Evolutionary conservation across 768 basidiomycete species (phyloP), one percentile per base, ranked within the genome.

Genomic region (Tubosaeta sp.): DNA sequence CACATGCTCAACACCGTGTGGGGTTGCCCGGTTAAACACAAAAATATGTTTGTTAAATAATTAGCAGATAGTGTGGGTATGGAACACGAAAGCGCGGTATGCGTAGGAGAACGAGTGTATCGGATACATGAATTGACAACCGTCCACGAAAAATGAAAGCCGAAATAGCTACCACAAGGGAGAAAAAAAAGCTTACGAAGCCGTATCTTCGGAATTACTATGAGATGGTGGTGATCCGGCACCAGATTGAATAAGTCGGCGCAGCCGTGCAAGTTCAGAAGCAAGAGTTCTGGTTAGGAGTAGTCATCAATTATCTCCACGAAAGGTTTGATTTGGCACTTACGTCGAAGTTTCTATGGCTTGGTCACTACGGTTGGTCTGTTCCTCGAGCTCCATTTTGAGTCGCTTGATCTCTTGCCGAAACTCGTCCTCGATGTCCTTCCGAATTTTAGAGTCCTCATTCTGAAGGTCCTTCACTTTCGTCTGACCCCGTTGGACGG

Each of bases 161-260:
- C 16, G 49, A 52, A 53, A 38, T 38, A 29, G 50, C 45, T 32
- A 31, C 45, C 39, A 38, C 9, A 27, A 38, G 8, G 24, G 35
- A 27, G 16, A 18, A 30, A 44, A 31, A 30, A 25, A 50, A 39
- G 38, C 21, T 53, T 48, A 65, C 55, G 55, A 60, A 45, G 27
- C 50, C 30, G 48, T 27, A 38, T 42, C 54, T 44, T 55, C 55
- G 3, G 41, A 44, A 43, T 56, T 51, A 44, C 45, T 51, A 34
- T 47, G 42, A 21, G 54, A 49, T 31, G 61, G 47, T 42, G 69
- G 58, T 55, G 63, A 59, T 49, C 68, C 71, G 1, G 75, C 71
- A 58, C 79, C 76, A 35, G 71, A 69, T 60, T 80, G 85, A 82
- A 91, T 90, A 35, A 91, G 75, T 57, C 88, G 76, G 61, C 85